These are phyloP conservation scores for Fusarium oligoseptatum DNA, from an alignment of 2,329 filamentous ascomycete genomes.

Conservation along the genomic window DNA sequence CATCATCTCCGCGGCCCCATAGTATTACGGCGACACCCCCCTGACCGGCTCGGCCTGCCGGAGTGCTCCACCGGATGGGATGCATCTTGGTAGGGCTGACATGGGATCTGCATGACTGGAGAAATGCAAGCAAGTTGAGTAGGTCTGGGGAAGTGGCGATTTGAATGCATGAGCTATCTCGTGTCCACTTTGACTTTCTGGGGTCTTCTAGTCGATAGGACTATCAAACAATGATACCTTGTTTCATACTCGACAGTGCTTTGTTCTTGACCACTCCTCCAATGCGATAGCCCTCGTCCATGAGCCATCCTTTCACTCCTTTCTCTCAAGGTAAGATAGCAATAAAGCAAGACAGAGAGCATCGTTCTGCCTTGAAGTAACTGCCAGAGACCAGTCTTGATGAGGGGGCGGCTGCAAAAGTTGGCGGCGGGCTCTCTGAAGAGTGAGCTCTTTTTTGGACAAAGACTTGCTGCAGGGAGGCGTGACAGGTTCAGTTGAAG, in stretches of 20 bases:
- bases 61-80: conserved; percentile 1
- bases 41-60: neutral
- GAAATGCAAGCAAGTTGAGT: neutral
- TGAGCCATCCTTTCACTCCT: neutral
- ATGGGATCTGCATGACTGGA: neutral
- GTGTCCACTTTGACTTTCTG: neutral
- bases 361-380: neutral
- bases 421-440: neutral
- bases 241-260: neutral
- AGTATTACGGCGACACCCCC: neutral
- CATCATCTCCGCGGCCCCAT: conserved; percentile 1
- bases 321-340: neutral
- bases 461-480: neutral
- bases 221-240: neutral
- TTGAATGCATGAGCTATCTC: neutral
- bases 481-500: neutral
- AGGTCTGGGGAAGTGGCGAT: neutral
- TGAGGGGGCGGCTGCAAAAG: neutral
- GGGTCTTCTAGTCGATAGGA: neutral
- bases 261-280: neutral
- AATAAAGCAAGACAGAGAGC: neutral
- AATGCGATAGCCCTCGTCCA: neutral
- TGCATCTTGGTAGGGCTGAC: neutral
- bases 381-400: neutral
- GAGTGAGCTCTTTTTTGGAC: neutral